Percentiles rank a stretch among this genome's conserved stretches.
phyloP scores from a whole-genome alignment of 2,329 filamentous ascomycete species.

The Pseudogymnoascus sp. region DNA sequence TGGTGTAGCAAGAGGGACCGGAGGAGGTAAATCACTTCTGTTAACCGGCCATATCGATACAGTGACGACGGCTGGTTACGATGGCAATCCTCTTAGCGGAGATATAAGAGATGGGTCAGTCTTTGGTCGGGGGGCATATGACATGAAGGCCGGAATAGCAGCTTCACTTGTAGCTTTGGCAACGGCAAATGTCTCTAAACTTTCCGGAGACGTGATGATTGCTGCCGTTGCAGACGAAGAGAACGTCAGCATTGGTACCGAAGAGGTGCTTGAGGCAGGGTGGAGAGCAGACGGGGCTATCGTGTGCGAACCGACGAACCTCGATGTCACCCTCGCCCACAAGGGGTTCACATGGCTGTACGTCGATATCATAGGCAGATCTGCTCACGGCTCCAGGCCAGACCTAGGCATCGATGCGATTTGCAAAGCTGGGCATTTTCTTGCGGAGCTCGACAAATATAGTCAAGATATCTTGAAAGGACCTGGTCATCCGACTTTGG shows the following conservation, averaged over 20 bases:
- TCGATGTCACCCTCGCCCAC: slow-evolving; percentile 38
- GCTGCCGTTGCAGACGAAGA: slow-evolving; percentile 49
- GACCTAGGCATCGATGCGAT: slow-evolving; percentile 44
- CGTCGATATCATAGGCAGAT: slow-evolving; percentile 35
- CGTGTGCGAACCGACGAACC: slow-evolving; percentile 40
- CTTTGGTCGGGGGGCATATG: slow-evolving; percentile 10
- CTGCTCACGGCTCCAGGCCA: slow-evolving; percentile 37
- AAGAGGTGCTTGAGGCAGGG: slow-evolving; percentile 41
- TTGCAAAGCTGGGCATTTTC: slow-evolving; percentile 38
- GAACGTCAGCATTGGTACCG: slow-evolving; percentile 41
- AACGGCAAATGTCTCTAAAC: slow-evolving; percentile 29
- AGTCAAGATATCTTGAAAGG: slow-evolving; percentile 26
- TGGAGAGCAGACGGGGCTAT: slow-evolving; percentile 47
- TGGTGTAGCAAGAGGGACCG: slow-evolving; percentile 38
- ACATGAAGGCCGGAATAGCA: slow-evolving; percentile 12
- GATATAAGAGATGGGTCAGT: slow-evolving; percentile 9
- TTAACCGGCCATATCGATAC: slow-evolving; percentile 15
- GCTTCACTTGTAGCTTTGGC: slow-evolving; percentile 34
- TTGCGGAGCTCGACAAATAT: slow-evolving; percentile 38
- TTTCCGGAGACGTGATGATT: slow-evolving; percentile 43
- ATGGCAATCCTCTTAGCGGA: slow-evolving; percentile 10
- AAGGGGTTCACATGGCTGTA: slow-evolving; percentile 44
- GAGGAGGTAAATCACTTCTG: slow-evolving; percentile 19
- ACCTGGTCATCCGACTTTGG: slow-evolving; percentile 29
- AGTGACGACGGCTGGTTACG: slow-evolving; percentile 11